Percentiles rank a stretch among this genome's conserved stretches.
Conservation (phyloP, 1,284 basidiomycete genomes). For the Cystobasidiaceae sp. region DNA sequence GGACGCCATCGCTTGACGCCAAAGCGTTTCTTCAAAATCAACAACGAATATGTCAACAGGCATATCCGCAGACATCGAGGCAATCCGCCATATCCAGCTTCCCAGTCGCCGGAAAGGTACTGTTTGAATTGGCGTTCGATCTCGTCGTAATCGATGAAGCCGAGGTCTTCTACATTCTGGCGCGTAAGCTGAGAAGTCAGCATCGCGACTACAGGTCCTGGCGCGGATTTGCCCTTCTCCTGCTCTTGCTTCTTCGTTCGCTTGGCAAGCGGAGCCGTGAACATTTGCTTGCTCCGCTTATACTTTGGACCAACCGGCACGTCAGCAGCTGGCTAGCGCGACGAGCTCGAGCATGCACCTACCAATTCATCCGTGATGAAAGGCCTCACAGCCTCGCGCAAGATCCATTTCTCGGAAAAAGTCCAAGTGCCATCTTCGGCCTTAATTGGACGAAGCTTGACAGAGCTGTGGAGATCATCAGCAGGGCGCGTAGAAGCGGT, state of each 20-base stretch:
- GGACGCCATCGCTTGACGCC: slow-evolving; percentile 13
- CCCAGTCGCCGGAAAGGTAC: slow-evolving; percentile 34
- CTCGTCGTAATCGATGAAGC: slow-evolving; percentile 38
- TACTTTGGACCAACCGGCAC: slow-evolving; percentile 5
- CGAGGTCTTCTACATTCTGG: slow-evolving; percentile 38
- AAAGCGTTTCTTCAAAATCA: slow-evolving; percentile 18
- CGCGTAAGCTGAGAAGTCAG: slow-evolving; percentile 36
- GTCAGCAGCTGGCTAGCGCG: too few relatives aligned
- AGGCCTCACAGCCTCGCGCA: slow-evolving; percentile 49
- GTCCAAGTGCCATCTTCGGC: slow-evolving; percentile 34
- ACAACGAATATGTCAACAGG: slow-evolving; percentile 4
- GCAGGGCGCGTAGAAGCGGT: too few relatives aligned
- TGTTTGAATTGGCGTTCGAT: slow-evolving; percentile 33
- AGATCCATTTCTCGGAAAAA: slow-evolving; percentile 49
- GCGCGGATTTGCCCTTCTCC: slow-evolving; percentile 2
- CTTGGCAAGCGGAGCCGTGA: slow-evolving; percentile 39
- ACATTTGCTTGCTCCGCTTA: slow-evolving; percentile 35
- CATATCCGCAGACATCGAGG: slow-evolving; percentile 31
- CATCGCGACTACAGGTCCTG: slow-evolving; percentile 23
- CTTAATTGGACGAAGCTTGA: slow-evolving; percentile 23
- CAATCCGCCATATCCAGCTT: slow-evolving; percentile 27
- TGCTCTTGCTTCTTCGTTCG: slow-evolving; percentile 1
- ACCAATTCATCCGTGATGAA: slow-evolving; percentile 42
- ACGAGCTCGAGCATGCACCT: neutral
- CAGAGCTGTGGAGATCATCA: neutral